phyloP scores from a whole-genome alignment of 1,139 yeast genomes.

The Scheffersomyces lignicola region DNA sequence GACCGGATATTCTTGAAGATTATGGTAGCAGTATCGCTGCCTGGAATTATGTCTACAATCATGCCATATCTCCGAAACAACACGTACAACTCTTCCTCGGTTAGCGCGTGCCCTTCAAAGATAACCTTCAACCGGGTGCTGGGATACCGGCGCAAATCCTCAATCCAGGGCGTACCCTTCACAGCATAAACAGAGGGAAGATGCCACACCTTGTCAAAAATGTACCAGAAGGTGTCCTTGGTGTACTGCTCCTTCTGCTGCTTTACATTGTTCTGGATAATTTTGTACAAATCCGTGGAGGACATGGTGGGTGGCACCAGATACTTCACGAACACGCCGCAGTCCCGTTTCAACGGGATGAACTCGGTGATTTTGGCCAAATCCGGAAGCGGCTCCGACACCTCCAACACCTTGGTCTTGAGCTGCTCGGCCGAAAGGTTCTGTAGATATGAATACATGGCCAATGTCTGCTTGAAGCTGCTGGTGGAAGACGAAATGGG shows the following conservation, averaged over 20 bases:
- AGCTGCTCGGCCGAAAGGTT: conserved; percentile 18
- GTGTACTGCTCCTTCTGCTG: conserved; percentile 25
- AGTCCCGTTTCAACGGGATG: conserved; percentile 76
- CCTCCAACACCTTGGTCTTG: conserved; percentile 19
- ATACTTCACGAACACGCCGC: conserved; percentile 89
- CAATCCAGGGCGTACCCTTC: conserved; percentile 94
- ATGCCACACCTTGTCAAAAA: conserved; percentile 16
- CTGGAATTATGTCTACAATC: conserved; percentile 70
- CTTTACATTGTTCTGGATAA: conserved; percentile 50
- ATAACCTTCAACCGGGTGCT: conserved; percentile 60
- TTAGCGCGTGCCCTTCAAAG: conserved; percentile 71
- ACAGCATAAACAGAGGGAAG: conserved; percentile 64
- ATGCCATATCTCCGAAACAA: conserved; percentile 85
- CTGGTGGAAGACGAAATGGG: conserved; percentile 26
- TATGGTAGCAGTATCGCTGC: conserved; percentile 26
- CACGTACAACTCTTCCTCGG: conserved; percentile 83
- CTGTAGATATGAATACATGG: not conserved
- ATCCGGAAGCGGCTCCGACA: conserved; percentile 35
- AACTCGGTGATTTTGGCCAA: conserved; percentile 37
- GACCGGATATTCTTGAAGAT: conserved; percentile 46
- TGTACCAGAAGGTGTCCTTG: conserved; percentile 28
- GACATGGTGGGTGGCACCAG: conserved; percentile 53
- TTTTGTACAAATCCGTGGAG: conserved; percentile 49
- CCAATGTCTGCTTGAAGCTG: conserved; percentile 20
- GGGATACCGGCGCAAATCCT: conserved; percentile 80